phyloP scores from a whole-genome alignment of 139 green algal species.

The Picochlorum sp. region DNA sequence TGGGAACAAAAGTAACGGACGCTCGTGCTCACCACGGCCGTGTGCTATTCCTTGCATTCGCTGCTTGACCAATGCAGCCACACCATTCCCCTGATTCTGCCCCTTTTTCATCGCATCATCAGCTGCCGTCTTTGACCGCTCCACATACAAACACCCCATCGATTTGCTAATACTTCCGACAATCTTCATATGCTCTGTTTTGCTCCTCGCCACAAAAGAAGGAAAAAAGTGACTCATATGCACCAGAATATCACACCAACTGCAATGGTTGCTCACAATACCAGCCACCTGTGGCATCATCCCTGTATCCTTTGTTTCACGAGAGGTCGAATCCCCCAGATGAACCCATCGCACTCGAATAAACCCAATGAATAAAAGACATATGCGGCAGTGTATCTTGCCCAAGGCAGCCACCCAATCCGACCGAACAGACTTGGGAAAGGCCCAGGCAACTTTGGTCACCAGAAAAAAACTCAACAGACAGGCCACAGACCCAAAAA shows the following conservation, averaged over 20 bases:
- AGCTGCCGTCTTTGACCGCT: slow-evolving; percentile 44
- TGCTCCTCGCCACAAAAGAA: slow-evolving; percentile 65
- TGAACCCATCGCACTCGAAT: slow-evolving; percentile 41
- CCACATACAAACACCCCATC: slow-evolving; percentile 80
- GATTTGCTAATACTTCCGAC: slow-evolving; percentile 66
- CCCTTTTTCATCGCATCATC: neutral
- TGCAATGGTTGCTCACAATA: slow-evolving; percentile 75
- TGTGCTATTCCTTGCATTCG: slow-evolving; percentile 37
- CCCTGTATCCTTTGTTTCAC: neutral
- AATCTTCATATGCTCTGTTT: slow-evolving; percentile 47
- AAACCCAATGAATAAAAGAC: slow-evolving; percentile 69
- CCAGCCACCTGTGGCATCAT: slow-evolving; percentile 9
- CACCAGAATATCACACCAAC: slow-evolving; percentile 81
- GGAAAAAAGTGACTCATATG: slow-evolving; percentile 69
- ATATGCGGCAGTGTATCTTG: slow-evolving; percentile 38
- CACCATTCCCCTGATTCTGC: slow-evolving; percentile 9
- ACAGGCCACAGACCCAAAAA: slow-evolving; percentile 17
- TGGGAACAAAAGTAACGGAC: slow-evolving; percentile 2
- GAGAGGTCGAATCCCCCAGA: slow-evolving; percentile 9
- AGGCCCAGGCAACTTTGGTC: slow-evolving; percentile 20
- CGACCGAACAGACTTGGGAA: slow-evolving; percentile 15
- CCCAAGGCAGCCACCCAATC: slow-evolving; percentile 30
- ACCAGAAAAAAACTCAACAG: slow-evolving; percentile 43
- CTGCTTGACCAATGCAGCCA: slow-evolving; percentile 34
- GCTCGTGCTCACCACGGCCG: slow-evolving; percentile 8